Evolutionary conservation across 2,329 filamentous ascomycete species (phyloP).

Genomic region (Ramichloridium luteum): DNA sequence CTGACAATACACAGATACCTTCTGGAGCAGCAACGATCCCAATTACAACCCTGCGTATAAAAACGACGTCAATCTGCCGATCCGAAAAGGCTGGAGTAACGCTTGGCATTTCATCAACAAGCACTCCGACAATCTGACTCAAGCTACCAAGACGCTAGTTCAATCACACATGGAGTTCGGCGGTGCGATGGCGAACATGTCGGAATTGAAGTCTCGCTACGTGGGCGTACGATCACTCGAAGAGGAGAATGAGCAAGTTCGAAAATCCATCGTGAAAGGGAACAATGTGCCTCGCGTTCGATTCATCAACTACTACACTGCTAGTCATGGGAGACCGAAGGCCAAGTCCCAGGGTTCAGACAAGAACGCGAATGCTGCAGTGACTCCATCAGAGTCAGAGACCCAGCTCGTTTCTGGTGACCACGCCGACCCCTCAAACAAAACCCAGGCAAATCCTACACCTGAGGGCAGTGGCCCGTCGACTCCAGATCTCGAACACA

Average conservation of each 20-base stretch:
- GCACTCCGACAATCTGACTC: constrained; percentile 59
- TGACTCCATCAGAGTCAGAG: background rate
- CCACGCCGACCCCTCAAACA: no score
- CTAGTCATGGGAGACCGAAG: constrained; percentile 61
- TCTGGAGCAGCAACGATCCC: constrained; percentile 34
- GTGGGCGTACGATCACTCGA: constrained; percentile 57
- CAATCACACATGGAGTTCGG: constrained; percentile 76
- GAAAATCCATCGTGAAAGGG: constrained; percentile 23
- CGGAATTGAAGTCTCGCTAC: constrained; percentile 58
- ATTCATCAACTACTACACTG: constrained; percentile 84
- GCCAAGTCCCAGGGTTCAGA: constrained; percentile 33
- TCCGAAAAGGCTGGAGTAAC: constrained; percentile 55
- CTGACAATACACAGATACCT: constrained; percentile 17
- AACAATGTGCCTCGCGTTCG: constrained; percentile 43
- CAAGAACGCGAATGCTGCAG: constrained; percentile 1
- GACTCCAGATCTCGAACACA: background rate
- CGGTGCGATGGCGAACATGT: constrained; percentile 64
- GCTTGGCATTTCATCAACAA: constrained; percentile 70
- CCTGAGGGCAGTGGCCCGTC: no score
- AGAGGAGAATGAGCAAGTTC: constrained; percentile 45
- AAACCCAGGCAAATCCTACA: no score
- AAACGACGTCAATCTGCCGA: constrained; percentile 59
- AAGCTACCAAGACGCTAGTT: constrained; percentile 61
- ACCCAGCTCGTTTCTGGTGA: background rate
- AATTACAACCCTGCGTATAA: constrained; percentile 64